These are phyloP conservation scores for Striga hermonthica DNA, from an alignment of 305 asterid genomes.

Conservation along the genomic window DNA sequence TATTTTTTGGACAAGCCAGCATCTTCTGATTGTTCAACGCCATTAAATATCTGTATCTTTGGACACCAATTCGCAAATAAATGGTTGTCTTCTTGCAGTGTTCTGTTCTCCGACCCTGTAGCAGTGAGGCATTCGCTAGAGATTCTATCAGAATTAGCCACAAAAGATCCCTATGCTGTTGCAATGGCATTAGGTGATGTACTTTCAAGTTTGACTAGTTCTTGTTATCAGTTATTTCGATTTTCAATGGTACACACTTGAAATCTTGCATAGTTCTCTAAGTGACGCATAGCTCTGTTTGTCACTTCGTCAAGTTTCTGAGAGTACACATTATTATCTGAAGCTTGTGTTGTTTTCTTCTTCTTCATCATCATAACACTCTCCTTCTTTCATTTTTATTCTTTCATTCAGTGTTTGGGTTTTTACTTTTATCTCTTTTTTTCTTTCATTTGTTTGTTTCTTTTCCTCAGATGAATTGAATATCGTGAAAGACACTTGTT, in stretches of 20 bases:
- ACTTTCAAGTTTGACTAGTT: slow-evolving; percentile 22
- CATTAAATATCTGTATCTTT: slow-evolving; percentile 16
- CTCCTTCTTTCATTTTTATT: too few species aligned
- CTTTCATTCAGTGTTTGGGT: neutral
- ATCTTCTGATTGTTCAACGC: slow-evolving; percentile 14
- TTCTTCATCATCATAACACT: neutral
- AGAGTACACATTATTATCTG: slow-evolving; percentile 3
- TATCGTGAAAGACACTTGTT: neutral
- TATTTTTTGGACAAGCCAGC: slow-evolving; percentile 19
- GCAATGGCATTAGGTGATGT: slow-evolving; percentile 90
- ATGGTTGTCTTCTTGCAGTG: slow-evolving; percentile 54
- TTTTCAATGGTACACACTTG: slow-evolving; percentile 20
- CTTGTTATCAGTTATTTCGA: slow-evolving; percentile 24
- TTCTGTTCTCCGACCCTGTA: slow-evolving; percentile 90
- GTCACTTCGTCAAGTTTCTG: slow-evolving; percentile 11
- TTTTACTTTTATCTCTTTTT: neutral
- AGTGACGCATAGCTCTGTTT: slow-evolving; percentile 13
- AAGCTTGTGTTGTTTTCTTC: neutral
- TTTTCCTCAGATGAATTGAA: neutral
- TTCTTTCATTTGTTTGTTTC: neutral
- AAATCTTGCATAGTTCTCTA: slow-evolving; percentile 16
- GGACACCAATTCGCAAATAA: slow-evolving; percentile 20
- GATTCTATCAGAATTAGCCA: slow-evolving; percentile 77
- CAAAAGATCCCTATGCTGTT: slow-evolving; percentile 88
- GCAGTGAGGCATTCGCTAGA: slow-evolving; percentile 97